A percentile compares a stretch with the other conserved stretches of the same genome.
phyloP scores from a whole-genome alignment of 306 rosid species.

The Quercus ilex region DNA sequence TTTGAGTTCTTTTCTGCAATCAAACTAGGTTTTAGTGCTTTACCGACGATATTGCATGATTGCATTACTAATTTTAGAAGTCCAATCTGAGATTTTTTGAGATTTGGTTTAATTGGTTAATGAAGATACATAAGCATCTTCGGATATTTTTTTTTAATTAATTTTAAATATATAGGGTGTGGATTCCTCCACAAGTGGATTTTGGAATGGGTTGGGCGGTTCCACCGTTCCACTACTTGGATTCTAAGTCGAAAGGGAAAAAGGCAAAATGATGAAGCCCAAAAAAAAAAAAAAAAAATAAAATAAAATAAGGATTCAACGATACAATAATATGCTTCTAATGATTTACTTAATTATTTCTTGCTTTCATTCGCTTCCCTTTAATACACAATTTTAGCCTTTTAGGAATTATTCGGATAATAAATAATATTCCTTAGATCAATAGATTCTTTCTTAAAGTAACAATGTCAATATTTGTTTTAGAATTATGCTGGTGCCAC shows the following conservation, averaged over 20 bases:
- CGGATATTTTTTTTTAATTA: not conserved
- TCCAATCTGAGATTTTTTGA: not conserved
- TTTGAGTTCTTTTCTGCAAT: too few relatives aligned
- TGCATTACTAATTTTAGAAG: too few relatives aligned
- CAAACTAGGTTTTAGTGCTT: too few relatives aligned
- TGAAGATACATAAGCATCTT: slow-evolving; percentile 21
- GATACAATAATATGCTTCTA: not conserved
- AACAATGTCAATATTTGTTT: too few relatives aligned
- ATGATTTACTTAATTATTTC: not conserved
- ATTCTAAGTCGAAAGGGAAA: slow-evolving; percentile 37
- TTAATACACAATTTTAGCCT: too few relatives aligned
- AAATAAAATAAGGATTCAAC: not conserved
- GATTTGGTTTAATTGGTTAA: slow-evolving; percentile 2
- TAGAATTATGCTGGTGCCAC: too few relatives aligned
- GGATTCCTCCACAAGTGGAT: slow-evolving; percentile 17
- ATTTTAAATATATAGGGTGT: slow-evolving; percentile 2
- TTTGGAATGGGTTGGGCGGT: not conserved
- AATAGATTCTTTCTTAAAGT: too few relatives aligned
- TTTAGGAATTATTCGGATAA: too few relatives aligned
- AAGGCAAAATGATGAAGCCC: slow-evolving; percentile 14
- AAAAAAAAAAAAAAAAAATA: not conserved
- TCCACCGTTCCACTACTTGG: slow-evolving; percentile 27
- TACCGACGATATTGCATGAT: too few relatives aligned
- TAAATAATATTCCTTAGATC: too few relatives aligned
- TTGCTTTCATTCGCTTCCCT: too few relatives aligned